Percentiles rank a stretch among this genome's conserved stretches.
These are phyloP conservation scores for Colletotrichum trifolii DNA, from an alignment of 2,329 filamentous ascomycete genomes.

Conservation along the genomic window DNA sequence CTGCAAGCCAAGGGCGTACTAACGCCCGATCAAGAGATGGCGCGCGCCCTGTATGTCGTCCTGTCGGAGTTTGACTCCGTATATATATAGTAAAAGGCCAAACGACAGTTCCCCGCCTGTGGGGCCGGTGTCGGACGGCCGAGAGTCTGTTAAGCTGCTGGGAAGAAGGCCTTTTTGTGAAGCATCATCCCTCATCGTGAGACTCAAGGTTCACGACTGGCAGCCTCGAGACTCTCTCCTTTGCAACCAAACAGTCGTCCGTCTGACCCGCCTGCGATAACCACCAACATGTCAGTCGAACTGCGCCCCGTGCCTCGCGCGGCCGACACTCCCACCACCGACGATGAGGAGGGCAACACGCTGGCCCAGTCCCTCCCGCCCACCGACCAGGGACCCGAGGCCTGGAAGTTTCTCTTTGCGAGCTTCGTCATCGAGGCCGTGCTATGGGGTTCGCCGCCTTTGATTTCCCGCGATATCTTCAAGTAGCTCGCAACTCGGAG, in stretches of 20 bases:
- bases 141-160: too few species aligned
- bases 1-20: neutral
- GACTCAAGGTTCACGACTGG: too few species aligned
- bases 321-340: neutral
- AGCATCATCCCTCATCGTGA: too few species aligned
- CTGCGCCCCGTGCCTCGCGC: constrained; percentile 2
- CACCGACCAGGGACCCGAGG: constrained; percentile 36
- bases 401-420: constrained; percentile 40
- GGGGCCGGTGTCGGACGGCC: constrained; percentile 14
- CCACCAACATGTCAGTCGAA: constrained; percentile 11
- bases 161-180: too few species aligned
- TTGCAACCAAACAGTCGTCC: neutral
- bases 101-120: constrained; percentile 10
- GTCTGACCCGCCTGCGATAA: neutral
- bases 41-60: neutral
- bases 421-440: constrained; percentile 40
- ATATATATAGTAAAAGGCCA: too few species aligned
- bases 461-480: neutral
- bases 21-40: neutral
- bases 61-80: too few species aligned
- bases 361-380: constrained; percentile 38
- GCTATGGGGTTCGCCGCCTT: constrained; percentile 39
- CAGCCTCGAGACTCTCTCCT: too few species aligned
- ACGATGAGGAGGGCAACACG: constrained; percentile 30
- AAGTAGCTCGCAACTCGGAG: too few species aligned